Percentiles rank a stretch among this genome's conserved stretches.
Conservation (phyloP, 1,139 yeast genomes). For the Suhomyces ambrosiae region DNA sequence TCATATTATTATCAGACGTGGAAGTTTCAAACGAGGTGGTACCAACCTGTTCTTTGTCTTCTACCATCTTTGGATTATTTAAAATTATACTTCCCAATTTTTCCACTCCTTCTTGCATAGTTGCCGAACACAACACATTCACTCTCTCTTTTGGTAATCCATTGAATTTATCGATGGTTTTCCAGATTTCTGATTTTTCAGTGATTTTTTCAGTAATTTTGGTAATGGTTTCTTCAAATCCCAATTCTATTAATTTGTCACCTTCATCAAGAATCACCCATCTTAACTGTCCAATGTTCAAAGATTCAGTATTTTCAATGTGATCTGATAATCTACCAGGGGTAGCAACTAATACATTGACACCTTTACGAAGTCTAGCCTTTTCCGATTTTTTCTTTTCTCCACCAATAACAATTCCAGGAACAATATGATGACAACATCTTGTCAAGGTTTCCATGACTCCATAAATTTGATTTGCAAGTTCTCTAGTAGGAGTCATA, state of each 20-base stretch:
- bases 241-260: constrained; percentile 90
- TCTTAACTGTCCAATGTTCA: constrained; percentile 71
- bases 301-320: constrained; percentile 75
- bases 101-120: constrained; percentile 79
- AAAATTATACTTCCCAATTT: constrained; percentile 78
- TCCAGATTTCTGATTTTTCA: constrained; percentile 41
- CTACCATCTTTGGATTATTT: constrained; percentile 69
- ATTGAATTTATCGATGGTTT: constrained; percentile 44
- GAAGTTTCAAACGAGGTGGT: constrained; percentile 43
- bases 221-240: constrained; percentile 90
- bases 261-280: constrained; percentile 94
- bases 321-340: constrained; percentile 94
- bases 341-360: constrained; percentile 84
- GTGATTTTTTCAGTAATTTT: constrained; percentile 67
- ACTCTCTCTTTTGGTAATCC: constrained; percentile 70
- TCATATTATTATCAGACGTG: constrained; percentile 31
- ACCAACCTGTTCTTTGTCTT: constrained; percentile 24
- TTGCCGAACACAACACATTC: constrained; percentile 90
- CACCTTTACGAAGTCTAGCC: constrained; percentile 88
- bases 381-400: constrained; percentile 92
- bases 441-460: constrained; percentile 72
- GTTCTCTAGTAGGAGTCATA: constrained; percentile 89
- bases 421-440: constrained; percentile 81
- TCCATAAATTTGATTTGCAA: constrained; percentile 87
- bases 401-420: constrained; percentile 93